Base-by-base conservation (phyloP, 78 protist genomes). In the Tieghemostelium lacteum region DNA sequence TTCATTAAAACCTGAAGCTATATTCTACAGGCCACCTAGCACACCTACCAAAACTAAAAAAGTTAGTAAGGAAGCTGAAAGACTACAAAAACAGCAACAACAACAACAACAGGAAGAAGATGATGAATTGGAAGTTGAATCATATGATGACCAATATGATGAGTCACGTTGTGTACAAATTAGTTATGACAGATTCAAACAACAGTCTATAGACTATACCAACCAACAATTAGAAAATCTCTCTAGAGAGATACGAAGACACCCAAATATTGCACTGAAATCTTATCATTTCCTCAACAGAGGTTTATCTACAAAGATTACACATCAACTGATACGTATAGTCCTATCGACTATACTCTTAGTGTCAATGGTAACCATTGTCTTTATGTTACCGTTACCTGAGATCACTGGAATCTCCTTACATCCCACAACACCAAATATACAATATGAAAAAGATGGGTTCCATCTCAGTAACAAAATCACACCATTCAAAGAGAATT, bases 161-260 rank as follows among this genome's bases (percentile, higher is more conserved):
- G n/a, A 45, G 52, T 45, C 52, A 10, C 52, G 10, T 10, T 45
- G 52, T 45, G 52, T 45, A 45, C 6, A 45, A 45, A 45, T 45
- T 45, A 14, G n/a, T 14, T 14, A 45, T 45, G 52, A 45, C 10
- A 6, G 10, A 10, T 45, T 45, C 10, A 45, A 26, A 26, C 34
- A 55, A 5, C 80, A 83, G n/a, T n/a, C 70, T 22, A 50, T 12
- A 10, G 17, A 39, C 10, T 83, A 69, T 33, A 83, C 91, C 2
- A 24, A 63, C n/a, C 55, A 34, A 28, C 66, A 57, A 39, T 33
- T 83, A 20, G 91, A 83, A 0, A 26, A 62, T 10, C 24, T 83
- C 26, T 83, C 91, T 4, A 39, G 91, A 22, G 67, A 69, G 7
- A 69, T 83, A n/a, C 77, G 91, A 4, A 40, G 91, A 40, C 77